phyloP scores from a whole-genome alignment of 306 rosid species.

The Malus sieversii region DNA sequence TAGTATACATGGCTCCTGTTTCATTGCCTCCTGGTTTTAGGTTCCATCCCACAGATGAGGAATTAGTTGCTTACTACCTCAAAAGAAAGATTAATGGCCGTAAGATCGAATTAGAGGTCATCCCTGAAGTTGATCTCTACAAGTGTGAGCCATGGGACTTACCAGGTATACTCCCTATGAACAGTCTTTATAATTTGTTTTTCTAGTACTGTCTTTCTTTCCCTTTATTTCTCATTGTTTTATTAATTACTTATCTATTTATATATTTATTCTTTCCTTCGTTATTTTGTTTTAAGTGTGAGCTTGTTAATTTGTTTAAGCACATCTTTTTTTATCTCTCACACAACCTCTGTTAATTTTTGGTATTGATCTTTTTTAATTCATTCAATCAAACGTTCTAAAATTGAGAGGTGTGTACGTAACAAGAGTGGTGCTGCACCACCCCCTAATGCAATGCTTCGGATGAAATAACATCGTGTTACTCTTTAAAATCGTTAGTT shows the following conservation, averaged over 20 bases:
- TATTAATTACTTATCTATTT: too few species aligned
- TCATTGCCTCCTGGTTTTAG: conserved; percentile 92
- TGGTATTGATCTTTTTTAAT: too few species aligned
- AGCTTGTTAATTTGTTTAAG: too few species aligned
- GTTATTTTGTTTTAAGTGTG: too few species aligned
- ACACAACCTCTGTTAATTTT: too few species aligned
- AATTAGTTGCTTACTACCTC: conserved; percentile 84
- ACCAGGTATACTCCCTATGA: conserved; percentile 46
- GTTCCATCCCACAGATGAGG: conserved; percentile 92
- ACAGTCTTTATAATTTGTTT: background rate
- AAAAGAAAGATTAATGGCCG: conserved; percentile 87
- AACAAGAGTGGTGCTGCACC: too few species aligned
- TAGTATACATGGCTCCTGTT: conserved; percentile 59
- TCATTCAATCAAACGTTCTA: too few species aligned
- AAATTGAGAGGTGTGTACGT: too few species aligned
- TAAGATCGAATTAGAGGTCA: conserved; percentile 73
- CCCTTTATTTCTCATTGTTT: background rate
- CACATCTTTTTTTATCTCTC: too few species aligned
- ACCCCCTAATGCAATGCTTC: too few species aligned
- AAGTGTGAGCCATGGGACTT: conserved; percentile 97
- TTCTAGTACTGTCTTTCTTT: background rate
- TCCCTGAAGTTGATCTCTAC: conserved; percentile 95
- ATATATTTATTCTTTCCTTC: too few species aligned
- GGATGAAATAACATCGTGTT: too few species aligned
- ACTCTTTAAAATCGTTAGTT: background rate